phyloP scores from a whole-genome alignment of 23 red algal species.

The Agarophyton chilense region DNA sequence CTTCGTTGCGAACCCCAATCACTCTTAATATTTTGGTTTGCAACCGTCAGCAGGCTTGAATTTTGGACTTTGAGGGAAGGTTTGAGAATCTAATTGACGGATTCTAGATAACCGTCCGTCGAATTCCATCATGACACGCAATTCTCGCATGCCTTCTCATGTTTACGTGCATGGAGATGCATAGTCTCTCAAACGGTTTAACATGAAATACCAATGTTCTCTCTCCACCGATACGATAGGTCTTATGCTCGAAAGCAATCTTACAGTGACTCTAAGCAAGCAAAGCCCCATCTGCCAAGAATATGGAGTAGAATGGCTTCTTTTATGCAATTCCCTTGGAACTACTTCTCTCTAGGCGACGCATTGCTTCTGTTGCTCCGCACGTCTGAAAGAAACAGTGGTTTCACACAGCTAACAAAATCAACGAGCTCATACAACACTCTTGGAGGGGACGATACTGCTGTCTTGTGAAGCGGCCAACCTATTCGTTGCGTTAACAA shows the following conservation, averaged over 20 bases:
- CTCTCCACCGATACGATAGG: neutral
- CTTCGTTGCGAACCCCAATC: no score
- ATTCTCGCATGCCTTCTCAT: neutral
- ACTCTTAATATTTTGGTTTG: neutral
- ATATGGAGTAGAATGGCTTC: neutral
- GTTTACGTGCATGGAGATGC: neutral
- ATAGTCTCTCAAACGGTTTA: neutral
- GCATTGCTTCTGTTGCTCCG: neutral
- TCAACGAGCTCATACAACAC: neutral
- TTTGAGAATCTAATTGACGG: neutral
- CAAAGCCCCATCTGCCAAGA: neutral
- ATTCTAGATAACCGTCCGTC: slow-evolving; percentile 2
- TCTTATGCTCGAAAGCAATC: neutral
- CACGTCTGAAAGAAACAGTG: neutral
- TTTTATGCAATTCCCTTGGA: neutral
- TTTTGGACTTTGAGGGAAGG: neutral
- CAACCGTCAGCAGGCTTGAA: neutral
- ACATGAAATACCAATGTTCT: neutral
- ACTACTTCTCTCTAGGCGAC: no score
- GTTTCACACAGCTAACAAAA: no score
- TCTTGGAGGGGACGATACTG: neutral
- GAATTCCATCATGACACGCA: slow-evolving; percentile 2
- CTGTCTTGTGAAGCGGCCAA: neutral
- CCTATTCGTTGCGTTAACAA: no score
- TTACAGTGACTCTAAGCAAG: neutral